Base-by-base conservation (phyloP, 257 asterid species). In the Solanum boliviense region DNA sequence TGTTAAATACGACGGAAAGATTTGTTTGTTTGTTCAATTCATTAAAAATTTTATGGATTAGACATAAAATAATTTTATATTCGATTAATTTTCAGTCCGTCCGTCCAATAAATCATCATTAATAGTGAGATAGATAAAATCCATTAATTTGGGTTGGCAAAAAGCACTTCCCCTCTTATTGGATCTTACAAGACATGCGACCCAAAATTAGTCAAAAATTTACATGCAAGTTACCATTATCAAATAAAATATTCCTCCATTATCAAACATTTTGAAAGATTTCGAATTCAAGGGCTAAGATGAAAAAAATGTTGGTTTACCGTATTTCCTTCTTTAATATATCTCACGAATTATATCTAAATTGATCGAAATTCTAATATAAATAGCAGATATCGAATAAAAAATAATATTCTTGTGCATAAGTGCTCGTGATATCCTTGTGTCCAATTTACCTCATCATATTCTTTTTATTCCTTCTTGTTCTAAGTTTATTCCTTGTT, bases 391-490 rank as follows among this genome's bases (percentile, higher is more conserved):
- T 2, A 35, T 6, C 5, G 1, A 74, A 5, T 74, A 35, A 35
- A 35, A 74, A 35, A 16, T 9, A 73, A 4, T 34, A 3, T 13
- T 68, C 21, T 68, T 25, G 46, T 70, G n/a, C 46, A 84, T 65
- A 20, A 87, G 89, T 84, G 89, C 91, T 90, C 92, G 93, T 92
- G 91, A 93, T 83, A 21, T 44, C 68, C 35, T 67, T 88, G 18
- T 83, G 91, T 91, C 89, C 87, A 84, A 39, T 70, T 32, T 72
- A 72, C 27, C 18, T 74, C 76, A 89, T 89, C 90, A 75, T 68
- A 71, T 62, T 88, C 73, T 70, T 35, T 74, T 84, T 88, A 88
- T 87, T 86, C 89, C 86, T 86, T 86, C 68, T 74, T 87, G 74
- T 89, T 87, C 89, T 81, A 38, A 48, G 87, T 84, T 84, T 86